A percentile compares a stretch with the other conserved stretches of the same genome.
Evolutionary conservation across 2,329 filamentous ascomycete genomes (phyloP).

Genomic region (Blumeria hordei): DNA sequence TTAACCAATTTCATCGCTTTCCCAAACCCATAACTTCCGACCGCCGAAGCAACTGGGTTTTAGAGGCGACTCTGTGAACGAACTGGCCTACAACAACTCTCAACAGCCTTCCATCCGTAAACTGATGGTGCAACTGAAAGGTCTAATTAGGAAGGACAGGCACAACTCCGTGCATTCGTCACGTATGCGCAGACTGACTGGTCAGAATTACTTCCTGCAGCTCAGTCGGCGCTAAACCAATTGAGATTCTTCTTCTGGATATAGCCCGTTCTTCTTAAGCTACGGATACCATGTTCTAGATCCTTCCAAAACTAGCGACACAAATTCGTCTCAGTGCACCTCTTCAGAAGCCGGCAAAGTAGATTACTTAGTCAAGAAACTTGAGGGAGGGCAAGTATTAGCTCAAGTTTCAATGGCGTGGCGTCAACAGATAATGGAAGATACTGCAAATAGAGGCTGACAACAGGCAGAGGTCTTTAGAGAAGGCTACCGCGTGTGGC

Average conservation of each 20-base stretch:
- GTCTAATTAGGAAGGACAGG: not conserved
- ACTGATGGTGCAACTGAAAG: not conserved
- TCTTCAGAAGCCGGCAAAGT: not conserved
- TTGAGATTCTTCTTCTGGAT: not conserved
- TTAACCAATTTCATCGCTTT: not conserved
- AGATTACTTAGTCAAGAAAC: not conserved
- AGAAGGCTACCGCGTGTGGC: not conserved
- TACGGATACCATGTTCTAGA: not conserved
- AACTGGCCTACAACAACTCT: not conserved
- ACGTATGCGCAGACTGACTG: too few species aligned
- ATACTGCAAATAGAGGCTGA: not conserved
- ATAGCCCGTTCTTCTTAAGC: not conserved
- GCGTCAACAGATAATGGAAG: not conserved
- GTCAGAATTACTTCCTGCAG: not conserved
- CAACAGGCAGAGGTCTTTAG: slow-evolving; percentile 1
- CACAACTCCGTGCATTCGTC: slow-evolving; percentile 17
- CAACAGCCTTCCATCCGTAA: not conserved
- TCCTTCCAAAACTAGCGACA: not conserved
- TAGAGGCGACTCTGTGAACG: not conserved
- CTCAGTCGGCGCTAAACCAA: not conserved
- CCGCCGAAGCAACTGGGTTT: not conserved
- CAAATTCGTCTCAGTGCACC: not conserved
- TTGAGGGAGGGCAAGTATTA: not conserved
- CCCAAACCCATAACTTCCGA: not conserved
- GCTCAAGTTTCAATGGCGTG: slow-evolving; percentile 1